These are phyloP conservation scores for Boletus patriciae DNA, from an alignment of 768 basidiomycete genomes.

Conservation along the genomic window DNA sequence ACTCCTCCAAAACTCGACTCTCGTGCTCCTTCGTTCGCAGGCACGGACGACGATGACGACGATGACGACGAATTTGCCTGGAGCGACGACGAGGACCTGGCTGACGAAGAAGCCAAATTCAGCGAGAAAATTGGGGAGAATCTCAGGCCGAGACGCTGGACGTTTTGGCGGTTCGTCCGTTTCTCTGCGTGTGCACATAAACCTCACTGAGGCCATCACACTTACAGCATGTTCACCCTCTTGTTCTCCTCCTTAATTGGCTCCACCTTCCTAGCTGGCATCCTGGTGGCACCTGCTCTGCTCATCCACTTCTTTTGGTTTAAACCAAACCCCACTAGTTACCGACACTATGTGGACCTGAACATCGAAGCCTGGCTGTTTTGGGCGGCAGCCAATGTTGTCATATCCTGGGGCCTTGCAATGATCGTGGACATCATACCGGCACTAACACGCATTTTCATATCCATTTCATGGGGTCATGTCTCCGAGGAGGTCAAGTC, in stretches of 20 bases:
- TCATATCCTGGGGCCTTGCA: constrained; percentile 79
- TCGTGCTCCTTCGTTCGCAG: constrained; percentile 45
- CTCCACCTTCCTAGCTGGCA: constrained; percentile 60
- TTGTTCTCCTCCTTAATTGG: constrained; percentile 75
- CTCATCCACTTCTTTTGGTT: constrained; percentile 73
- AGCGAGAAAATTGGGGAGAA: constrained; percentile 56
- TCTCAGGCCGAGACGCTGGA: constrained; percentile 47
- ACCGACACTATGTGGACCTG: constrained; percentile 59
- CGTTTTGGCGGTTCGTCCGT: constrained; percentile 50
- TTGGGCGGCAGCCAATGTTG: constrained; percentile 76
- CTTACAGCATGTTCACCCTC: constrained; percentile 53
- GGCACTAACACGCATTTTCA: constrained; percentile 47
- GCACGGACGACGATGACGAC: constrained; percentile 60
- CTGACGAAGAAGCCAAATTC: constrained; percentile 67
- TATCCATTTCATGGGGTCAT: constrained; percentile 70
- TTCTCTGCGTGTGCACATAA: background rate
- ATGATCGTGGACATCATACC: constrained; percentile 71
- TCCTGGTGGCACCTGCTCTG: constrained; percentile 62
- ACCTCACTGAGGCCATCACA: background rate
- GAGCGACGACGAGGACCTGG: constrained; percentile 76
- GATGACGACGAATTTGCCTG: constrained; percentile 65
- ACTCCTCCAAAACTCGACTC: constrained; percentile 37
- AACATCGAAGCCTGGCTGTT: constrained; percentile 79
- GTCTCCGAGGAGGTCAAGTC: constrained; percentile 68
- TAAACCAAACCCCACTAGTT: constrained; percentile 52